A percentile compares a stretch with the other conserved stretches of the same genome.
phyloP scores from a whole-genome alignment of 2,329 filamentous ascomycete genomes.

The Talaromyces funiculosus region DNA sequence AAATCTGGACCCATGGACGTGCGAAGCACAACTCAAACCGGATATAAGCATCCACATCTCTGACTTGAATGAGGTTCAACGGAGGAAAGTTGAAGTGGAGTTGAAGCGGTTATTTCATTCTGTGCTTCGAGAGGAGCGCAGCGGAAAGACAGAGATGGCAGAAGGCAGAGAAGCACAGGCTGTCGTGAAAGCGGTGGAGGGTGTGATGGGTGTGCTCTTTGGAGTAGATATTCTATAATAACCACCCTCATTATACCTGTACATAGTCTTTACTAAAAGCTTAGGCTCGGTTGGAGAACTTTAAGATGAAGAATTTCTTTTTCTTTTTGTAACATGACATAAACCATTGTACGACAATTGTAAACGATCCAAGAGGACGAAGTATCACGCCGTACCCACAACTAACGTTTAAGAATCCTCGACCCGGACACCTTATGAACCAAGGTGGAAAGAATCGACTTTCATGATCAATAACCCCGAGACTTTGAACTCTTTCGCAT shows the following conservation, averaged over 20 bases:
- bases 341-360: constrained; percentile 11
- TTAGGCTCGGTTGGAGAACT: no score
- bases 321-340: constrained; percentile 13
- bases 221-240: constrained; percentile 10
- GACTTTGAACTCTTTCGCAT: background rate
- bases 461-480: background rate
- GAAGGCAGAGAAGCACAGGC: constrained; percentile 22
- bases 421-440: background rate
- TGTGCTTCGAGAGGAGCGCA: constrained; percentile 22
- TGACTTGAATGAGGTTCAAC: constrained; percentile 7
- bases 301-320: background rate
- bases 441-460: background rate
- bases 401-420: constrained; percentile 6
- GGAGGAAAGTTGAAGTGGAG: constrained; percentile 32
- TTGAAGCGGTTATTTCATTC: constrained; percentile 34
- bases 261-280: background rate
- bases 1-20: constrained; percentile 35
- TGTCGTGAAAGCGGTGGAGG: constrained; percentile 32
- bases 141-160: constrained; percentile 12
- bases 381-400: constrained; percentile 14
- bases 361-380: background rate
- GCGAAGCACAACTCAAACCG: constrained; percentile 34
- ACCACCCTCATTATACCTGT: background rate
- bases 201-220: constrained; percentile 31
- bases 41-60: constrained; percentile 29